phyloP scores from a whole-genome alignment of 2,329 filamentous ascomycete species.

The Talaromyces atroroseus region DNA sequence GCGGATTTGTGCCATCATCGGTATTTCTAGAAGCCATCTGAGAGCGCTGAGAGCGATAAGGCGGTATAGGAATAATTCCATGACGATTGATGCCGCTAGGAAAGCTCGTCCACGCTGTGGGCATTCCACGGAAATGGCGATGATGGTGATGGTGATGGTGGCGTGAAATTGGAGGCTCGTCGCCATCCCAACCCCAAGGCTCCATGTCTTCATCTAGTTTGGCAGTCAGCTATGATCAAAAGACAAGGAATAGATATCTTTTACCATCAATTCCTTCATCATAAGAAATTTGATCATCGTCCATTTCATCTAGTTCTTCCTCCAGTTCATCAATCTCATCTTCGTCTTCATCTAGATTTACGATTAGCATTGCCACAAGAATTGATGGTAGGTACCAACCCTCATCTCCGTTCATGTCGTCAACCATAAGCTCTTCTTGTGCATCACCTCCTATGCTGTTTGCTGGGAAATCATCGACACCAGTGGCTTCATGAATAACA shows the following conservation, averaged over 20 bases:
- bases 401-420: constrained; percentile 55
- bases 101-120: constrained; percentile 61
- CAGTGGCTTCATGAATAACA: constrained; percentile 37
- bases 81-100: constrained; percentile 52
- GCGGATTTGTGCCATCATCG: constrained; percentile 81
- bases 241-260: constrained; percentile 18
- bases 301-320: constrained; percentile 39
- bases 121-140: constrained; percentile 50
- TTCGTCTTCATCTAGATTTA: constrained; percentile 49
- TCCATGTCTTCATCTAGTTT: constrained; percentile 34
- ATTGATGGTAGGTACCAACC: constrained; percentile 32
- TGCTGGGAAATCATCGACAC: constrained; percentile 39
- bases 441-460: constrained; percentile 47
- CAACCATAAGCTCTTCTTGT: constrained; percentile 44
- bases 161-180: constrained; percentile 46
- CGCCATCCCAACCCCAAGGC: constrained; percentile 48
- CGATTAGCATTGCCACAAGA: constrained; percentile 37
- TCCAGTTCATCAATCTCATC: constrained; percentile 37
- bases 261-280: constrained; percentile 33
- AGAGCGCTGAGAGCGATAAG: constrained; percentile 41
- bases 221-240: constrained; percentile 23
- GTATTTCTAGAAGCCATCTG: constrained; percentile 49
- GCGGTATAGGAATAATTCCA: constrained; percentile 35
- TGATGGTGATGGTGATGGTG: constrained; percentile 32
- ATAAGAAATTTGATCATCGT: constrained; percentile 41